Percentiles rank a stretch among this genome's conserved stretches.
These are phyloP conservation scores for Amoebophrya sp. DNA, from an alignment of 169 alveolate species.

Conservation along the genomic window DNA sequence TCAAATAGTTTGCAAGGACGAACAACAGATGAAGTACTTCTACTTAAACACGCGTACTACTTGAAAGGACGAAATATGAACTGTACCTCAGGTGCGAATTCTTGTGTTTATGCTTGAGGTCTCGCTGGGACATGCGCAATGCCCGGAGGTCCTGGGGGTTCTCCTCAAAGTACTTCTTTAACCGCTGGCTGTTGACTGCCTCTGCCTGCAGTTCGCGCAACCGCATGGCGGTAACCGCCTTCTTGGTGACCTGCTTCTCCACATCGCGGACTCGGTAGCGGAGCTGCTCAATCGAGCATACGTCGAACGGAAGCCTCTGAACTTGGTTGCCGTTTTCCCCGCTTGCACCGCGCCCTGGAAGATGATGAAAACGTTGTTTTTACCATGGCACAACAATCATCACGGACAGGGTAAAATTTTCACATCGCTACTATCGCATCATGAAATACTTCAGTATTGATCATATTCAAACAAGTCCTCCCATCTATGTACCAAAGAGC, in stretches of 20 bases:
- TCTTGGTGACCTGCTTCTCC: slow-evolving; percentile 22
- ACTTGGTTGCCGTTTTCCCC: too few relatives aligned
- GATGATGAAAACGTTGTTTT: too few relatives aligned
- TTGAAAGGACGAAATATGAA: too few relatives aligned
- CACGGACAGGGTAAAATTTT: too few relatives aligned
- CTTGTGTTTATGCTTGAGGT: not conserved
- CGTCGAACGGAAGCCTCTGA: slow-evolving; percentile 20
- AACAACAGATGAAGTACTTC: not conserved
- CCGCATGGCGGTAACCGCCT: slow-evolving; percentile 33
- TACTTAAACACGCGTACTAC: not conserved
- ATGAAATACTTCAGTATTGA: too few relatives aligned
- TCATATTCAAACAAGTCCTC: not conserved
- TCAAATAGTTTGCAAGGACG: too few relatives aligned
- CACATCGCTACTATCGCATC: too few relatives aligned
- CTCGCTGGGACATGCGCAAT: slow-evolving; percentile 23
- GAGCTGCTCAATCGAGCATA: not conserved
- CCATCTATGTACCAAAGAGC: not conserved
- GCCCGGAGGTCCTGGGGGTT: slow-evolving; percentile 25
- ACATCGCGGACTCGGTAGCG: slow-evolving; percentile 31
- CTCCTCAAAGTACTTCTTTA: slow-evolving; percentile 26
- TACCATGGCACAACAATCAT: too few relatives aligned
- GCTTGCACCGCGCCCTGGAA: too few relatives aligned
- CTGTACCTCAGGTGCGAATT: not conserved
- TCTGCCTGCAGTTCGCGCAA: slow-evolving; percentile 29
- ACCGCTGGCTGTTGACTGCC: slow-evolving; percentile 1